Evolutionary conservation across 176 grass and related monocot species (phyloP), one percentile per base, ranked within the genome.

Genomic region (Typha latifolia): DNA sequence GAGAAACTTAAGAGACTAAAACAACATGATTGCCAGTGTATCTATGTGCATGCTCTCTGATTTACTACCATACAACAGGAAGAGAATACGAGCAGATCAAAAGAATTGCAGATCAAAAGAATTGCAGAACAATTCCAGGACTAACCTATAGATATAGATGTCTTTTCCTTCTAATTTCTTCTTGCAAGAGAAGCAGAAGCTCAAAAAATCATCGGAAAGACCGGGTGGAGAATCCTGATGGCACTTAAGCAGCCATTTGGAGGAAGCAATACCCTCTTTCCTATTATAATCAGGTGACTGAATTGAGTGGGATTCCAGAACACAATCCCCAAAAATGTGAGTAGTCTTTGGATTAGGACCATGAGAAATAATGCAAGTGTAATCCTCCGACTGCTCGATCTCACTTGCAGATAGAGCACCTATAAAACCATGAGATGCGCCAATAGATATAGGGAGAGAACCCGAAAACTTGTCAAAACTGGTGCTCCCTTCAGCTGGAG

Each of bases 301-400:
- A 75, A 79, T 84, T 37, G 49, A 32, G 43, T 77, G 86, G 12
- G 81, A 82, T 69, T 99, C 86, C 24, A 99, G 64, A 62, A 99
- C 83, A 63, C 89, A 90, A 79, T 85, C 89, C 32, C 95, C 95
- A 48, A 87, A 99, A 81, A 99, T 87, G 77, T 94, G 95, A 7
- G 86, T 99, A 0, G 84, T 99, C 79, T 87, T 94, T 15, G 95
- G 86, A 69, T 99, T 99, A 5, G 89, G 82, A 16, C 95, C 89
- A 8, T 90, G 87, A 14, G 95, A 83, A 26, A 85, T 99, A 66
- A 99, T 87, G 84, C 95, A 77, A 4, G 95, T 99, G 69, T 99
- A 99, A 71, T 99, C 95, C 79, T 99, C 95, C 72, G 95, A 99
- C 70, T 90, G 89, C 77, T 94, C 95, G 16, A 99, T 93, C 74